Percentiles rank a stretch among this genome's conserved stretches.
These are phyloP conservation scores for Pseudopediastrum boryanum DNA, from an alignment of 139 green algal genomes.

Conservation along the genomic window DNA sequence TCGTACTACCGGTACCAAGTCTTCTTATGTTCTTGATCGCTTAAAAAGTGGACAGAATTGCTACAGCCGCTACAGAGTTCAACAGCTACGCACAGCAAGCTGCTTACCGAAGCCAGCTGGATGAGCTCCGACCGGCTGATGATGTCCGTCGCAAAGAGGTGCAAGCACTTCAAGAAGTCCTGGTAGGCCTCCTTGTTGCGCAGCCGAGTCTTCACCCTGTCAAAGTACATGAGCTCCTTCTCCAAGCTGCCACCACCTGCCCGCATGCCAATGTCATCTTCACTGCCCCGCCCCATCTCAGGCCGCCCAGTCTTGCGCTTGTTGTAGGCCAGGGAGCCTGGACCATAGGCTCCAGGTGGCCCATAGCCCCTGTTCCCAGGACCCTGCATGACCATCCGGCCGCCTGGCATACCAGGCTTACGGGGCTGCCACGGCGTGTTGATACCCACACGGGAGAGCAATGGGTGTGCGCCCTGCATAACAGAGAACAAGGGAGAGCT, in stretches of 20 bases:
- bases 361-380: background rate
- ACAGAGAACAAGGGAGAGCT: no score
- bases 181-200: constrained; percentile 85
- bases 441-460: no score
- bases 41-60: no score
- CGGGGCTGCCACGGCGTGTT: no score
- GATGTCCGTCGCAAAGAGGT: constrained; percentile 93
- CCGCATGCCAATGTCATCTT: constrained; percentile 23
- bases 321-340: constrained; percentile 1
- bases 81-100: no score
- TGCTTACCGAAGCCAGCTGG: constrained; percentile 58
- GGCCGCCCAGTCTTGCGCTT: constrained; percentile 33
- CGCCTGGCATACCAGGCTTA: no score
- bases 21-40: no score
- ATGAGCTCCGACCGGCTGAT: constrained; percentile 88
- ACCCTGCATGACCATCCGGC: no score
- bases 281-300: constrained; percentile 15
- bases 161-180: constrained; percentile 97
- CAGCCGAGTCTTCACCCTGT: constrained; percentile 62
- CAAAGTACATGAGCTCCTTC: constrained; percentile 37
- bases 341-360: background rate
- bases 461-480: no score
- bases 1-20: no score
- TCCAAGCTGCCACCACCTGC: constrained; percentile 16
- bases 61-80: no score